Percentiles rank a stretch among this genome's conserved stretches.
Evolutionary conservation across 2,329 filamentous ascomycete species (phyloP).

Genomic region (Calonectria honghensis): DNA sequence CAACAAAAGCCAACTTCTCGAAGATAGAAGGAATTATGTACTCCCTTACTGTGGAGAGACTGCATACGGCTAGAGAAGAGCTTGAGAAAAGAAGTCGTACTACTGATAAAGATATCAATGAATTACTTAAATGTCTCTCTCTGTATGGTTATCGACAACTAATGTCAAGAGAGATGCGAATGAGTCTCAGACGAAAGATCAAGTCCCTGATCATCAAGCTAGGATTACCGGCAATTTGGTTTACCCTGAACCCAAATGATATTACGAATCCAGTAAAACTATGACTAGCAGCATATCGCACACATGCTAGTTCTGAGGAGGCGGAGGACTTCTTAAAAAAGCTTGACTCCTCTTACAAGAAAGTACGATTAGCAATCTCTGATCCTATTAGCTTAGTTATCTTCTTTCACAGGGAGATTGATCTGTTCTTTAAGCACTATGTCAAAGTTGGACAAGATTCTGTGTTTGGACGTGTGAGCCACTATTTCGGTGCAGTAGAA

Average conservation of each 20-base stretch:
- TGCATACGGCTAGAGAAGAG: neutral
- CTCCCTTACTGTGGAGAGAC: neutral
- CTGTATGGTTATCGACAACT: constrained; percentile 15
- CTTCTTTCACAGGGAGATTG: constrained; percentile 27
- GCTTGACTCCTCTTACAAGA: constrained; percentile 28
- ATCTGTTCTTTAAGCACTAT: constrained; percentile 16
- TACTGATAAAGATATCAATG: constrained; percentile 26
- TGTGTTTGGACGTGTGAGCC: neutral
- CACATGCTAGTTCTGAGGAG: neutral
- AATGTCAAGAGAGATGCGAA: constrained; percentile 25
- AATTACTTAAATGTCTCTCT: constrained; percentile 22
- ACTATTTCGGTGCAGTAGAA: constrained; percentile 15
- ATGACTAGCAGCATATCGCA: constrained; percentile 17
- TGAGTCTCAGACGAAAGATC: constrained; percentile 33
- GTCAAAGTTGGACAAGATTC: constrained; percentile 1
- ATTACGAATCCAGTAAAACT: constrained; percentile 32
- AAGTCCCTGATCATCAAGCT: constrained; percentile 33
- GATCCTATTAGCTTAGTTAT: constrained; percentile 27
- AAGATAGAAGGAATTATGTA: constrained; percentile 8
- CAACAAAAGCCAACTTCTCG: neutral
- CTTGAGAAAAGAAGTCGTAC: constrained; percentile 10
- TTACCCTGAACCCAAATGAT: constrained; percentile 41
- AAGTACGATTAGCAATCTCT: constrained; percentile 22
- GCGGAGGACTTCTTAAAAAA: neutral
- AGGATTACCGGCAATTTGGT: constrained; percentile 36